These are phyloP conservation scores for Arctium minus DNA, from an alignment of 129 eudicot genomes.

Conservation along the genomic window DNA sequence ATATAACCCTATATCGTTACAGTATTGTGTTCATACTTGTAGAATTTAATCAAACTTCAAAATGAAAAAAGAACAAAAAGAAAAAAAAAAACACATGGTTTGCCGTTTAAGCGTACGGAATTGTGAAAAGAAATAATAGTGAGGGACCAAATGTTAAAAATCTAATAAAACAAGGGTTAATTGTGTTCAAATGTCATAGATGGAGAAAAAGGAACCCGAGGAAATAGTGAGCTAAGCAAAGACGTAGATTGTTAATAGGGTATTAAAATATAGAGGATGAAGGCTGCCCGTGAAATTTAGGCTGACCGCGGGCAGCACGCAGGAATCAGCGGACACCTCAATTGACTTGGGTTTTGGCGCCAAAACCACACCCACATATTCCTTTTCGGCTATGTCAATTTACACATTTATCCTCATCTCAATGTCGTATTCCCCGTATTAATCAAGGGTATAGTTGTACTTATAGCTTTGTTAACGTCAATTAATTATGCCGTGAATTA, in stretches of 20 bases:
- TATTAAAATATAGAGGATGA: conserved; percentile 9
- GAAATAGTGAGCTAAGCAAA: conserved; percentile 43
- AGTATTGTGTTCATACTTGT: not conserved
- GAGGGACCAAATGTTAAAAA: not conserved
- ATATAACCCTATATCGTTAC: not conserved
- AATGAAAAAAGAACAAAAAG: not conserved
- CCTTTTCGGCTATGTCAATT: conserved; percentile 21
- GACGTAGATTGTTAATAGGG: not conserved
- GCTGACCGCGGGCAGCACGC: conserved; percentile 46
- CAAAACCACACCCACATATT: not conserved
- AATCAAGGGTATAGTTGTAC: not conserved
- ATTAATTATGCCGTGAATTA: conserved; percentile 35
- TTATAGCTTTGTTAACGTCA: not conserved
- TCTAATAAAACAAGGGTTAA: conserved; percentile 12
- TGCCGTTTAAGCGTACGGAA: not conserved
- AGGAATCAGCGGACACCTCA: conserved; percentile 25
- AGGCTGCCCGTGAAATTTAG: conserved; percentile 27
- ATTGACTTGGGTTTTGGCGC: conserved; percentile 52
- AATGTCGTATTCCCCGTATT: conserved; percentile 17
- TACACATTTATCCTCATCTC: not conserved
- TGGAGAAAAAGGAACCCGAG: conserved; percentile 53
- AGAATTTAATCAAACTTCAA: not conserved
- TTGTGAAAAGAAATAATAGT: not conserved
- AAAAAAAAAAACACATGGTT: not conserved
- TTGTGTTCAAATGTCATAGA: not conserved